Base-by-base conservation (phyloP, 164 flowering plant species). In the Cinnamomum micranthum region DNA sequence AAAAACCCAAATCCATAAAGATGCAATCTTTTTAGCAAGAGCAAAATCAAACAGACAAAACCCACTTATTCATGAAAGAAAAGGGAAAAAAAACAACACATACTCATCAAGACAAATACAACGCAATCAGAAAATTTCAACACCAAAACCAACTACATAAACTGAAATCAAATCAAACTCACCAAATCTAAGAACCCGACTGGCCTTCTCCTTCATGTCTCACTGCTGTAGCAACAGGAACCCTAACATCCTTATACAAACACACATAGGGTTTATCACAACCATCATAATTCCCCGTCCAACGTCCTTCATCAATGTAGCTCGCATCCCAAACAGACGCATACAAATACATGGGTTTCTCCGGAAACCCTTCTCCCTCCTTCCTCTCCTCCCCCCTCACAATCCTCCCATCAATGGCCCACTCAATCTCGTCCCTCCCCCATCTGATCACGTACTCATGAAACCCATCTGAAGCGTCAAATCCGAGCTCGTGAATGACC, bases 271-370 rank as follows among this genome's bases (percentile, higher is more conserved):
- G 89, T 23, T 82, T 87, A 73, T 88, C 89, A 50, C 78, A 83
- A 1, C 91, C 91, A 13, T 70, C 20, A 19, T 55, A 55, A 15
- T 55, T 55, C 76, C 91, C 91, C 27, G 85, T 77, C 89, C 89
- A 87, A 74, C 84, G 81, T 20, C 79, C 91, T 23, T 81, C 85
- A 51, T 81, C 89, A 74, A 87, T 86, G 73, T 78, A 80, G 73
- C 90, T 87, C 0, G 92, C 92, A 80, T 87, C 88, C 88, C 92
- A 88, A 67, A 87, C 80, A 0, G 88, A 86, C 1, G 88, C 85
- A 78, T 88, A 88, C 79, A 85, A 67, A 77, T 80, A 86, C 89
- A 86, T 88, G 24, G 88, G 82, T 41, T 84, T 86, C 77, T 81
- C 81, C 6, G 87, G 88, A 73, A 85, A 87, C 27, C 47, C 81